These are phyloP conservation scores for Aspergillus flavus DNA, from an alignment of 2,329 filamentous ascomycete species.

Conservation along the genomic window DNA sequence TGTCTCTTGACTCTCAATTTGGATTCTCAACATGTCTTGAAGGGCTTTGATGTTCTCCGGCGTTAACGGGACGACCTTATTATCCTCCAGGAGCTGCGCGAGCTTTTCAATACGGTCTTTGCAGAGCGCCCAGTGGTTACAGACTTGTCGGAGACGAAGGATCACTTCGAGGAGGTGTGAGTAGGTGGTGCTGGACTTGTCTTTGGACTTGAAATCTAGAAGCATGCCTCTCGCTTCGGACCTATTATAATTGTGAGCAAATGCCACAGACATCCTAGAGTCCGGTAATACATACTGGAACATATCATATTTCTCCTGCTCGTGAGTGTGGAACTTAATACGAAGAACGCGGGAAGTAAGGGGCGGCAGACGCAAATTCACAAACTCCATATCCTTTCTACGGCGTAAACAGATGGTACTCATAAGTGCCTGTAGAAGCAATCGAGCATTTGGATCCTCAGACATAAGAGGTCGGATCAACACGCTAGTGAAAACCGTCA, in stretches of 20 bases:
- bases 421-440: conserved; percentile 75
- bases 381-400: conserved; percentile 85
- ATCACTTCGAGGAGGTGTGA: conserved; percentile 78
- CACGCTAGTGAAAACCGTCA: conserved; percentile 72
- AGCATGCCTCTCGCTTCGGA: conserved; percentile 74
- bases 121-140: conserved; percentile 86
- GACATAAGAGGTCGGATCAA: conserved; percentile 68
- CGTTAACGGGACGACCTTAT: conserved; percentile 69
- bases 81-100: conserved; percentile 67
- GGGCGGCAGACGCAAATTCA: conserved; percentile 76
- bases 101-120: conserved; percentile 74
- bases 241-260: conserved; percentile 43
- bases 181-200: conserved; percentile 60
- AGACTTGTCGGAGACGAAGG: conserved; percentile 80
- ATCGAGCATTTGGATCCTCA: conserved; percentile 60
- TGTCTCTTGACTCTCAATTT: conserved; percentile 78
- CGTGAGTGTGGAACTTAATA: conserved; percentile 72
- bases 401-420: conserved; percentile 77
- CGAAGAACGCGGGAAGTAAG: conserved; percentile 78
- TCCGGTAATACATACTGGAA: conserved; percentile 57
- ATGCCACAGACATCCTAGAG: background rate
- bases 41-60: conserved; percentile 71
- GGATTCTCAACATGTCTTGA: conserved; percentile 73
- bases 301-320: conserved; percentile 75
- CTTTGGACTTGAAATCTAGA: conserved; percentile 57